Percentiles rank a stretch among this genome's conserved stretches.
Conservation (phyloP, 371 early-diverging fungal species). For the Mucor saturninus region DNA sequence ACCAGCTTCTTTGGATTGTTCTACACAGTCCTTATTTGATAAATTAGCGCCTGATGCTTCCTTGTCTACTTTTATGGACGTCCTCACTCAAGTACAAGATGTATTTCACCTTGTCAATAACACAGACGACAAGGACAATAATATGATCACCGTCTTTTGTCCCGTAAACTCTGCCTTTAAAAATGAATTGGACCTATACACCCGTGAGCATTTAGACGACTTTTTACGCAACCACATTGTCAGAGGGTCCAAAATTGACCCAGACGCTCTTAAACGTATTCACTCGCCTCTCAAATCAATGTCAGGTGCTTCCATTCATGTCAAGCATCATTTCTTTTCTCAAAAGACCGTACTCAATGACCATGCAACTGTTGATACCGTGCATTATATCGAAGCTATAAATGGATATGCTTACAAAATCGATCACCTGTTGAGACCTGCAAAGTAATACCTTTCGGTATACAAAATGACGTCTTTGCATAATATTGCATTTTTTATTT, state of each 20-base stretch:
- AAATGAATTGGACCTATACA: slow-evolving; percentile 20
- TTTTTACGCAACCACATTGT: slow-evolving; percentile 49
- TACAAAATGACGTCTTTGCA: too few relatives aligned
- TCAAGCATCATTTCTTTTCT: slow-evolving; percentile 36
- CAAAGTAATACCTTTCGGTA: neutral
- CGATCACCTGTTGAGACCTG: slow-evolving; percentile 39
- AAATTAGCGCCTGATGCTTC: slow-evolving; percentile 48
- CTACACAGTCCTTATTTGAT: slow-evolving; percentile 48
- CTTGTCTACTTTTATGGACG: slow-evolving; percentile 51
- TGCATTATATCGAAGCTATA: slow-evolving; percentile 36
- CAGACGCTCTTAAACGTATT: slow-evolving; percentile 20
- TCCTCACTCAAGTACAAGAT: slow-evolving; percentile 41
- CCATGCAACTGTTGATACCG: slow-evolving; percentile 34
- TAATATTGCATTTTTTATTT: too few relatives aligned
- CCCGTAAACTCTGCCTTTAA: slow-evolving; percentile 50
- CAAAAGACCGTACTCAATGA: slow-evolving; percentile 34
- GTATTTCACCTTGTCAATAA: slow-evolving; percentile 40
- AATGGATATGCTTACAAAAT: slow-evolving; percentile 57
- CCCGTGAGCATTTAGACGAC: slow-evolving; percentile 27
- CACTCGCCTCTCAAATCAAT: slow-evolving; percentile 32
- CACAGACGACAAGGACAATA: slow-evolving; percentile 20
- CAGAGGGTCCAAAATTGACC: slow-evolving; percentile 29
- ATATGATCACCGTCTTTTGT: slow-evolving; percentile 42
- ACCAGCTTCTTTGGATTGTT: slow-evolving; percentile 1
- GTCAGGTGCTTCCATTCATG: slow-evolving; percentile 26